phyloP scores from a whole-genome alignment of 2,329 filamentous ascomycete genomes.

The Aspergillus sp. region DNA sequence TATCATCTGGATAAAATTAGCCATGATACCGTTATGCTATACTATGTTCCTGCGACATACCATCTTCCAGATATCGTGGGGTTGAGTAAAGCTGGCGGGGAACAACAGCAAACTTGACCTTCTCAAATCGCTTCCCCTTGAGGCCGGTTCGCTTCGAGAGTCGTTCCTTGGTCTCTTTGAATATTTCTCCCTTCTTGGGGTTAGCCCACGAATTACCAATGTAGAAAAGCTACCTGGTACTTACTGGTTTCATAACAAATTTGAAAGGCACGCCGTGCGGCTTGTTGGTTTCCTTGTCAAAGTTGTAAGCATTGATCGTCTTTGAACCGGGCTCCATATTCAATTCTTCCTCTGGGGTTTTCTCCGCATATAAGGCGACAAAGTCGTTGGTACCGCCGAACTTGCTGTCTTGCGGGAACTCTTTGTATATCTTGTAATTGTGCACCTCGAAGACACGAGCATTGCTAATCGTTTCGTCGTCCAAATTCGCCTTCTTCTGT shows the following conservation, averaged over 20 bases:
- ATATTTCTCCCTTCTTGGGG: conserved; percentile 67
- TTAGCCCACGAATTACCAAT: conserved; percentile 11
- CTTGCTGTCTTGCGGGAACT: conserved; percentile 67
- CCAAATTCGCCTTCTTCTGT: conserved; percentile 75
- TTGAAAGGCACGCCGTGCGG: conserved; percentile 88
- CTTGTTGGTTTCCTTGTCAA: conserved; percentile 83
- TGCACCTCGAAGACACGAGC: conserved; percentile 83
- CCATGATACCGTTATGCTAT: background rate
- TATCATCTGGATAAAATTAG: conserved; percentile 38
- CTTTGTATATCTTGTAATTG: conserved; percentile 78
- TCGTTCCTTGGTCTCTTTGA: conserved; percentile 91
- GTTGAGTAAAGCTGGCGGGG: conserved; percentile 70
- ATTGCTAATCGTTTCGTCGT: conserved; percentile 70
- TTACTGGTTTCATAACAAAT: conserved; percentile 78
- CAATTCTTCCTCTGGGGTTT: conserved; percentile 69
- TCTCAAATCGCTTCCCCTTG: conserved; percentile 97
- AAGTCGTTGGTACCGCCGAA: conserved; percentile 88
- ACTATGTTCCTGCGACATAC: conserved; percentile 53
- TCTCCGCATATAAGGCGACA: conserved; percentile 76
- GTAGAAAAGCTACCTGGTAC: conserved; percentile 26
- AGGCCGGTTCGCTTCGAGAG: conserved; percentile 88
- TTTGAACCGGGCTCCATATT: conserved; percentile 63
- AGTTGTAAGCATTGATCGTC: conserved; percentile 82
- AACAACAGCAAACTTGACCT: conserved; percentile 92
- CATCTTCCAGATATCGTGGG: conserved; percentile 81